Percentiles rank a stretch among this genome's conserved stretches.
Conservation (phyloP, 2,329 filamentous ascomycete genomes). For the Cladosporium sp. region DNA sequence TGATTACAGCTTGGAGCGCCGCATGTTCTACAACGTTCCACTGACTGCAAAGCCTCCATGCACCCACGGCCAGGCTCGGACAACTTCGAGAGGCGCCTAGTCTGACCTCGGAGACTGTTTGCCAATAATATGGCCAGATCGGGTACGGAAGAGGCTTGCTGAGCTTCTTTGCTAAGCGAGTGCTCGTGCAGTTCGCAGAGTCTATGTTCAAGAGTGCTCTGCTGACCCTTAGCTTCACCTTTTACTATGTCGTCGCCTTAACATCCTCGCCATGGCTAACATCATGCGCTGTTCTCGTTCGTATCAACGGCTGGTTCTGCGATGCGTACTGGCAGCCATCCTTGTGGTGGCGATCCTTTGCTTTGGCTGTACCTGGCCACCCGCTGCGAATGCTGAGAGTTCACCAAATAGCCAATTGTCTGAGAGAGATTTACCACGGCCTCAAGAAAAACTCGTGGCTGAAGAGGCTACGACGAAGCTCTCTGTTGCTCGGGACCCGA, state of each 20-base stretch:
- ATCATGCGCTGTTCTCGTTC: background rate
- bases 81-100: background rate
- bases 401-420: background rate
- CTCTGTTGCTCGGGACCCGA: background rate
- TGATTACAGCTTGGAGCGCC: background rate
- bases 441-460: background rate
- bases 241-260: background rate
- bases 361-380: slow-evolving; percentile 7
- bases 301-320: background rate
- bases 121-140: background rate
- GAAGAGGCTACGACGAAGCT: background rate
- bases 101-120: background rate
- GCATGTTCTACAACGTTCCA: background rate
- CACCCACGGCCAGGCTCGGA: background rate
- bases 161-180: background rate
- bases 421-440: background rate
- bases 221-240: background rate
- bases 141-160: background rate
- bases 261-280: background rate
- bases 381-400: background rate
- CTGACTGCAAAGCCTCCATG: background rate
- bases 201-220: background rate
- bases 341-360: background rate
- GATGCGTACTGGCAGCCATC: background rate
- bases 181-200: background rate